These are phyloP conservation scores for Diaporthe sp. DNA, from an alignment of 2,329 filamentous ascomycete species.

Conservation along the genomic window DNA sequence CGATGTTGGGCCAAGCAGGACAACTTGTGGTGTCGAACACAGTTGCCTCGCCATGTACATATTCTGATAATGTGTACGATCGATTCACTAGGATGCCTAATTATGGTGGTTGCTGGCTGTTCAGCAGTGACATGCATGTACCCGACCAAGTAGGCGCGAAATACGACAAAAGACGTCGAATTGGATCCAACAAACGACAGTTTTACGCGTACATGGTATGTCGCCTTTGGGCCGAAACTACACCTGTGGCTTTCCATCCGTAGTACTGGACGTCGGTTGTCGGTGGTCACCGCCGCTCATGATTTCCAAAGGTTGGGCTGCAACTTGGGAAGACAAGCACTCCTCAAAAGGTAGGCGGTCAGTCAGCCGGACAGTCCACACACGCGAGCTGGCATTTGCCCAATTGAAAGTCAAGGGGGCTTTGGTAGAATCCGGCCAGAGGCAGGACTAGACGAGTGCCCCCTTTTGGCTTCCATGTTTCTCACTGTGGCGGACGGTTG, in stretches of 20 bases:
- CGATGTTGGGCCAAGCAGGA: not conserved
- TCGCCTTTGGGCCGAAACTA: not conserved
- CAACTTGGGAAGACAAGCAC: not conserved
- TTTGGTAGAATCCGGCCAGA: not conserved
- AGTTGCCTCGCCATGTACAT: slow-evolving; percentile 7
- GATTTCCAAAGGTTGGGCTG: not conserved
- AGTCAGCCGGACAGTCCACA: not conserved
- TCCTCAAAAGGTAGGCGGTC: not conserved
- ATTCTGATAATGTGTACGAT: not conserved
- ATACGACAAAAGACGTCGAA: no score
- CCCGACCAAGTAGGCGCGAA: not conserved
- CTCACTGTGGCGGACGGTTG: not conserved
- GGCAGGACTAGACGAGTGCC: slow-evolving; percentile 9
- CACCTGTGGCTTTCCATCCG: not conserved
- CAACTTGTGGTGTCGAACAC: not conserved
- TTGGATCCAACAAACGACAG: not conserved
- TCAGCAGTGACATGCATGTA: not conserved
- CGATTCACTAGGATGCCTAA: slow-evolving; percentile 1
- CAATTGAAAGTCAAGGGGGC: not conserved
- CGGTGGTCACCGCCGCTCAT: slow-evolving; percentile 22
- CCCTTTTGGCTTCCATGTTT: not conserved
- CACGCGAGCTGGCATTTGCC: not conserved
- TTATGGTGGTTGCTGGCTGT: not conserved
- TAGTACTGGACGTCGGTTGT: not conserved
- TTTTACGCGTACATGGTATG: not conserved